Percentiles rank a stretch among this genome's conserved stretches.
phyloP scores from a whole-genome alignment of 257 asterid genomes.

The Paulownia fortunei region DNA sequence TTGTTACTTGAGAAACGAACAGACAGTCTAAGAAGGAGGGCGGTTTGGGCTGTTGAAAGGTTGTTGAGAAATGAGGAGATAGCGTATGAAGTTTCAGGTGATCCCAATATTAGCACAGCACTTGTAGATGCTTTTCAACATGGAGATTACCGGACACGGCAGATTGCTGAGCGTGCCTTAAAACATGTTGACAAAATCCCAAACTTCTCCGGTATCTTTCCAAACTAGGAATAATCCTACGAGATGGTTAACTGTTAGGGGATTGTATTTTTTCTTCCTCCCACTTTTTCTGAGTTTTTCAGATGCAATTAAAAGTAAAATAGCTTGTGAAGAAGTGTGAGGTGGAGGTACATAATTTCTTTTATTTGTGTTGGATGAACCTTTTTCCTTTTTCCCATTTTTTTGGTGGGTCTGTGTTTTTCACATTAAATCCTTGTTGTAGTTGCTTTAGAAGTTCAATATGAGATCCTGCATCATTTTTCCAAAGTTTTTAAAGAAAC shows the following conservation, averaged over 20 bases:
- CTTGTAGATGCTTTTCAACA: conserved; percentile 92
- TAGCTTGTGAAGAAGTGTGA: conserved; percentile 36
- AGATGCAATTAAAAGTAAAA: conserved; percentile 20
- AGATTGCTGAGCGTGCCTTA: conserved; percentile 90
- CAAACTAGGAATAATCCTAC: conserved; percentile 46
- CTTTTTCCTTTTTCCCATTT: background rate
- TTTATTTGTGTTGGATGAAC: conserved; percentile 34
- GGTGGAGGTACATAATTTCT: conserved; percentile 48
- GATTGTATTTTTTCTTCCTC: conserved; percentile 12
- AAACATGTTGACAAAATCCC: conserved; percentile 88
- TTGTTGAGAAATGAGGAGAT: conserved; percentile 69
- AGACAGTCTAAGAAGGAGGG: conserved; percentile 68
- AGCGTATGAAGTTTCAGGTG: conserved; percentile 63
- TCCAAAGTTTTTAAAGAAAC: background rate
- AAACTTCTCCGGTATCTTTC: conserved; percentile 83
- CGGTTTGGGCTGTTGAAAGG: conserved; percentile 94
- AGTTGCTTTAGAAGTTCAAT: conserved; percentile 26
- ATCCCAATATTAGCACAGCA: conserved; percentile 84
- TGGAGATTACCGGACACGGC: conserved; percentile 84
- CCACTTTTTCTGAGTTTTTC: conserved; percentile 8
- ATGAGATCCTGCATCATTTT: conserved; percentile 28
- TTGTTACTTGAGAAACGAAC: conserved; percentile 82
- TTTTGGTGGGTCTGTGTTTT: conserved; percentile 21
- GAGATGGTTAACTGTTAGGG: conserved; percentile 17
- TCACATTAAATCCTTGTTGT: conserved; percentile 19